Conservation (phyloP, 2,329 filamentous ascomycete genomes). For the Cladobotryum protrusum region DNA sequence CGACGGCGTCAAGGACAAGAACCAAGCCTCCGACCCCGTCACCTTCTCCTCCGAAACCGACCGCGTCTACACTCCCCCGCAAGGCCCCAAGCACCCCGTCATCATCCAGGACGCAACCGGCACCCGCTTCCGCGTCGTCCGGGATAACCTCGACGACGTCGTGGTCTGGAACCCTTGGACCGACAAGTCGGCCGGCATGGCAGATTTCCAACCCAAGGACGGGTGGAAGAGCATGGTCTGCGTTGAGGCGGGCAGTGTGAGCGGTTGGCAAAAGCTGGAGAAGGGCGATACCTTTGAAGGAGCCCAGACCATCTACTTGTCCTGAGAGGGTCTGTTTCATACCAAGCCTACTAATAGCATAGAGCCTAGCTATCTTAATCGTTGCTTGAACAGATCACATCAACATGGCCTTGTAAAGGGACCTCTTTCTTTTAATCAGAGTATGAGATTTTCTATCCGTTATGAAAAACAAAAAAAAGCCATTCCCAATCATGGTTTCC, state of each 20-base stretch:
- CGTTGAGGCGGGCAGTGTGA: slow-evolving; percentile 82
- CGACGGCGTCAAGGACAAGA: slow-evolving; percentile 56
- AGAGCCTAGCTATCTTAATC: too few species aligned
- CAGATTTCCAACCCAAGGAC: slow-evolving; percentile 82
- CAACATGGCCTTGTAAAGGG: too few species aligned
- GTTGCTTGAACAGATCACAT: too few species aligned
- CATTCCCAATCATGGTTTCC: too few species aligned
- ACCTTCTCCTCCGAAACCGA: slow-evolving; percentile 75
- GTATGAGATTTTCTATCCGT: too few species aligned
- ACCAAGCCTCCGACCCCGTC: slow-evolving; percentile 56
- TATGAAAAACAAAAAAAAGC: too few species aligned
- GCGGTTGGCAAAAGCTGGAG: slow-evolving; percentile 77
- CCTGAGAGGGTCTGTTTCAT: neutral
- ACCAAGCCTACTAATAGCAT: too few species aligned
- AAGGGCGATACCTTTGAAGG: slow-evolving; percentile 64
- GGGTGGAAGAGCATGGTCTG: slow-evolving; percentile 93
- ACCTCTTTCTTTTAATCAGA: too few species aligned
- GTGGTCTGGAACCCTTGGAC: slow-evolving; percentile 98
- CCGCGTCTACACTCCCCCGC: slow-evolving; percentile 72
- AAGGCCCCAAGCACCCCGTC: slow-evolving; percentile 52
- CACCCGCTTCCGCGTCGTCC: slow-evolving; percentile 64
- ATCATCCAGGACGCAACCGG: slow-evolving; percentile 57
- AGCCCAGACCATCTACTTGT: slow-evolving; percentile 47
- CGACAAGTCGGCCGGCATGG: slow-evolving; percentile 75
- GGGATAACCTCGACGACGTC: slow-evolving; percentile 80